Evolutionary conservation across 768 basidiomycete species (phyloP), one percentile per base, ranked within the genome.

Genomic region (Exidia glandulosa): DNA sequence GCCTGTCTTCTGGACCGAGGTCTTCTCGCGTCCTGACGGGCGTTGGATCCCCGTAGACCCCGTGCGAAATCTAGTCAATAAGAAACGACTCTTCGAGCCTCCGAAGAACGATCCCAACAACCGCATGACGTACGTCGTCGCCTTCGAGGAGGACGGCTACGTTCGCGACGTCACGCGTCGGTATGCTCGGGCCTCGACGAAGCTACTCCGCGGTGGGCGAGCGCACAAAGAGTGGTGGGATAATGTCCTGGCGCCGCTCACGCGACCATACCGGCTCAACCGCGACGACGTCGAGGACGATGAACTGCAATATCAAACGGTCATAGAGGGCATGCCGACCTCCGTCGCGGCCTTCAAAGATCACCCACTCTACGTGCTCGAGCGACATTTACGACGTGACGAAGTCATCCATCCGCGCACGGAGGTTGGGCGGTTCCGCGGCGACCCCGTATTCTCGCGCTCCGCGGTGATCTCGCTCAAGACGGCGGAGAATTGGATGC

Each of bases 1-100:
- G 2, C 94, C 95, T 1, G 86, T 94, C 3, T 91, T 94, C 71
- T 99, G 96, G 96, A 90, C 89, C 0, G 96, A 99, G 72, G 90
- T 96, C 0, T 99, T 94, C 73, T 94, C 92, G 7, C 85, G 90
- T 25, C 84, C 94, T 6, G 93, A 96, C 73, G 83, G 80, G 14
- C 83, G 86, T 34, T 99, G 96, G 96, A 74, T 98, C 14, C 86
- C 94, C 0, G 86, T 98, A 37, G 96, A 99, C 72, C 91, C 93
- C 7, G 80, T 92, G 33, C 85, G 90, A 16, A 81, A 77, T 29
- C 78, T 85, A 58, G 85, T 94, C 62, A 89, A 94, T 68, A 88
- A 89, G 65, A 82, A 86, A 60, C 84, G 85, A 60, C 75, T 81
- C 30, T 94, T 91, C 67, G 90, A 94, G 69, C 90, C 93, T 0